These are phyloP conservation scores for Gryganskiella cystojenkinii DNA, from an alignment of 192 early-diverging fungal species.

Conservation along the genomic window DNA sequence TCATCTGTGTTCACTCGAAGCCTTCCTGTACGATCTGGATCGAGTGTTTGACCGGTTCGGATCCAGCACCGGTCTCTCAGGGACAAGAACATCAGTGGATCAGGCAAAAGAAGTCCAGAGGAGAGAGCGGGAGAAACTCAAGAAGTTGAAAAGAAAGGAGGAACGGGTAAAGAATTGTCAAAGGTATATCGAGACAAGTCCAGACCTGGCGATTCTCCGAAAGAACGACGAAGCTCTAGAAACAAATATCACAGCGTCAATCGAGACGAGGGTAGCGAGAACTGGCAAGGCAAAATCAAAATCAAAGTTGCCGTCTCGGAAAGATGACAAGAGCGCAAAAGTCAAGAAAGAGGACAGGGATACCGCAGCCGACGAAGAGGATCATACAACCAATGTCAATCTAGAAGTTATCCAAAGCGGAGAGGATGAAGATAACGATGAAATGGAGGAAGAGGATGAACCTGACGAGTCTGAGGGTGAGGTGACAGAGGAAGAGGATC, in stretches of 20 bases:
- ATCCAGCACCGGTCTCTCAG: background rate
- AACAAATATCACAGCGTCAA: too few relatives aligned
- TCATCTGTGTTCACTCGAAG: slow-evolving; percentile 59
- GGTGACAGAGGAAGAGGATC: background rate
- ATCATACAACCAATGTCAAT: too few relatives aligned
- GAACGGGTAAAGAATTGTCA: too few relatives aligned
- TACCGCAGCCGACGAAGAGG: too few relatives aligned
- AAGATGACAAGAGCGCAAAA: too few relatives aligned
- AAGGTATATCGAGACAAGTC: slow-evolving; percentile 3
- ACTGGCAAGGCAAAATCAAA: too few relatives aligned
- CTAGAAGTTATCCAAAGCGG: background rate
- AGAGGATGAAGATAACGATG: background rate
- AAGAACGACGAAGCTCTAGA: too few relatives aligned
- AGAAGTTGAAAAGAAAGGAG: too few relatives aligned
- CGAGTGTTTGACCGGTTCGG: background rate
- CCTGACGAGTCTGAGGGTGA: background rate
- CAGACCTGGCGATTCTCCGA: slow-evolving; percentile 6
- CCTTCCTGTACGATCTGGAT: slow-evolving; percentile 55
- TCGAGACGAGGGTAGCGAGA: too few relatives aligned
- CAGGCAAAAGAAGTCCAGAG: background rate
- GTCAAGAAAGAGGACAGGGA: too few relatives aligned
- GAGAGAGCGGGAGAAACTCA: background rate
- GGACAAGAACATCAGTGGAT: background rate
- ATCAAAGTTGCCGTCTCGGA: too few relatives aligned
- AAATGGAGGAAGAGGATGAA: background rate